Evolutionary conservation across 2,329 filamentous ascomycete genomes (phyloP).

Genomic region (Talaromyces sp.): DNA sequence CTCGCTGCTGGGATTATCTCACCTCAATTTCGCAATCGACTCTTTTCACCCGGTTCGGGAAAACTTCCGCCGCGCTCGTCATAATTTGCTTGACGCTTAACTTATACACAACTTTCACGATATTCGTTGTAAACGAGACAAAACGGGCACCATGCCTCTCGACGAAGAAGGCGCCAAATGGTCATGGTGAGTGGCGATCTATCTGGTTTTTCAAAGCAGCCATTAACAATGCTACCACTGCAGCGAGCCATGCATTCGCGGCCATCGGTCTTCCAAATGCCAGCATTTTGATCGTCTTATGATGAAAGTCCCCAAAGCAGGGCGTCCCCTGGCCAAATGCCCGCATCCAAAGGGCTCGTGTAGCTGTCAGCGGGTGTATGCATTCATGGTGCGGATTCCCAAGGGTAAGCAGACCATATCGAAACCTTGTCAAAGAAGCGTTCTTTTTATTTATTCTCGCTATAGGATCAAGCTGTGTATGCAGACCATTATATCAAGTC

Average conservation of each 20-base stretch:
- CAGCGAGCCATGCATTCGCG: constrained; percentile 44
- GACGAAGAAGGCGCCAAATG: constrained; percentile 41
- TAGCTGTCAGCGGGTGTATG: constrained; percentile 36
- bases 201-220: background rate
- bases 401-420: constrained; percentile 27
- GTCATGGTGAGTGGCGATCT: constrained; percentile 33
- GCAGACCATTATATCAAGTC: constrained; percentile 36
- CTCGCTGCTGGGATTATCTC: background rate
- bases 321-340: constrained; percentile 42
- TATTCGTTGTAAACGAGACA: background rate
- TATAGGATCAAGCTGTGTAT: constrained; percentile 35
- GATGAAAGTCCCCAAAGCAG: constrained; percentile 45
- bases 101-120: background rate
- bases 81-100: background rate
- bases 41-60: background rate
- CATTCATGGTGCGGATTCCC: constrained; percentile 40
- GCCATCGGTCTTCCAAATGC: constrained; percentile 45
- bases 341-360: constrained; percentile 40
- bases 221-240: background rate
- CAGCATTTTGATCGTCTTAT: constrained; percentile 44
- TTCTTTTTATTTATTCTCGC: background rate
- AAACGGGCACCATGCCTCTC: constrained; percentile 30
- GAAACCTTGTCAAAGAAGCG: background rate
- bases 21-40: background rate
- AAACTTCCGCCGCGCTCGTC: background rate